A percentile compares a stretch with the other conserved stretches of the same genome.
Conservation (phyloP, 345 rosid genomes). For the Ceriops tagal region DNA sequence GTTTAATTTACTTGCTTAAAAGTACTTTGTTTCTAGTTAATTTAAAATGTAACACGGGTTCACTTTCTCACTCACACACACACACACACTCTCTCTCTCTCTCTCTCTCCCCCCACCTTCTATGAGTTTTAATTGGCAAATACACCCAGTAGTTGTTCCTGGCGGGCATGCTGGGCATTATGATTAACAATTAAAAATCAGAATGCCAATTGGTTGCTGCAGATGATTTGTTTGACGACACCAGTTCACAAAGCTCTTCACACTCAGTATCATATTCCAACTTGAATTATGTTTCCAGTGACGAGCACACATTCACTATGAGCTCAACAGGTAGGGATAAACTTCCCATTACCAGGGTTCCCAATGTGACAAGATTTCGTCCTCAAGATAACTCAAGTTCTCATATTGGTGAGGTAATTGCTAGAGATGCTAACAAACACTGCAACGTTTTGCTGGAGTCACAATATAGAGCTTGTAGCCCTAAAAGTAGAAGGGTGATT, state of each 20-base stretch:
- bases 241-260: slow-evolving; percentile 63
- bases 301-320: slow-evolving; percentile 37
- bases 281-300: slow-evolving; percentile 46
- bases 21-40: too few species aligned
- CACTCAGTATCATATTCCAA: slow-evolving; percentile 55
- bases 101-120: not conserved
- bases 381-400: slow-evolving; percentile 40
- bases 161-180: not conserved
- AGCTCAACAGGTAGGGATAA: slow-evolving; percentile 25
- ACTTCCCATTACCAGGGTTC: slow-evolving; percentile 25
- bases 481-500: slow-evolving; percentile 32
- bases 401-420: slow-evolving; percentile 17
- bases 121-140: not conserved
- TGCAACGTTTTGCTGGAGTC: slow-evolving; percentile 33
- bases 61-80: not conserved
- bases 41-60: too few species aligned
- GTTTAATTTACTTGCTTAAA: too few species aligned
- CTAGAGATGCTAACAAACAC: slow-evolving; percentile 26
- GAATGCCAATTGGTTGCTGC: slow-evolving; percentile 32
- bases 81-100: not conserved
- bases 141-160: not conserved
- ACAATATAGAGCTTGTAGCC: slow-evolving; percentile 31
- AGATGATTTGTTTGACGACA: slow-evolving; percentile 63
- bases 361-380: slow-evolving; percentile 51
- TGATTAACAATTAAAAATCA: not conserved